phyloP scores from a whole-genome alignment of 257 asterid genomes.

The Nicotiana benthamiana region DNA sequence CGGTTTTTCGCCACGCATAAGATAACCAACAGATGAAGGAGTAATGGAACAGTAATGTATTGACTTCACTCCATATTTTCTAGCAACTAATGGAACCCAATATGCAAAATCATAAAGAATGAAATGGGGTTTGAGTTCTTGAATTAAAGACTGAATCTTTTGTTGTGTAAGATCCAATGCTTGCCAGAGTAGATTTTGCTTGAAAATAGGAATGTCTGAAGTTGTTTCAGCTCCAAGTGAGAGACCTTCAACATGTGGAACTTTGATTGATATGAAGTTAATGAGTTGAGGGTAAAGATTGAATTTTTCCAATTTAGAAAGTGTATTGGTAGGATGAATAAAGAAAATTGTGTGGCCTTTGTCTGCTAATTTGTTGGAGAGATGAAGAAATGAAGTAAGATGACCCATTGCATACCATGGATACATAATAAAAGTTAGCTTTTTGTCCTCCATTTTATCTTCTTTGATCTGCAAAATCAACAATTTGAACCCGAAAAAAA shows the following conservation, averaged over 20 bases:
- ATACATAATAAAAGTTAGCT: conserved; percentile 31
- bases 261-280: conserved; percentile 23
- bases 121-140: conserved; percentile 8
- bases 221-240: conserved; percentile 40
- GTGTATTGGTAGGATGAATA: conserved; percentile 33
- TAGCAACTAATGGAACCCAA: conserved; percentile 21
- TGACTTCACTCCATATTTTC: conserved; percentile 19
- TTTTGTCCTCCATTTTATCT: conserved; percentile 13
- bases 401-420: conserved; percentile 66
- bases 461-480: background rate
- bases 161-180: conserved; percentile 38
- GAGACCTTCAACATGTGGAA: conserved; percentile 36
- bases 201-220: conserved; percentile 38
- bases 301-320: conserved; percentile 21
- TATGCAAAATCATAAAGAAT: conserved; percentile 18
- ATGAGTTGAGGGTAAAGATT: conserved; percentile 30
- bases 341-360: conserved; percentile 39
- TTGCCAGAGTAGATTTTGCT: conserved; percentile 23
- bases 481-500: background rate
- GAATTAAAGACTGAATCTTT: conserved; percentile 1
- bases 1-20: conserved; percentile 15
- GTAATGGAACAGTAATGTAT: conserved; percentile 28
- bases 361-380: conserved; percentile 47
- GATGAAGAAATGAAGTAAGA: conserved; percentile 44
- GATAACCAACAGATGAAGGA: conserved; percentile 27